A percentile compares a stretch with the other conserved stretches of the same genome.
Conservation (phyloP, 2,329 filamentous ascomycete species). For the Lachnellula suecica region DNA sequence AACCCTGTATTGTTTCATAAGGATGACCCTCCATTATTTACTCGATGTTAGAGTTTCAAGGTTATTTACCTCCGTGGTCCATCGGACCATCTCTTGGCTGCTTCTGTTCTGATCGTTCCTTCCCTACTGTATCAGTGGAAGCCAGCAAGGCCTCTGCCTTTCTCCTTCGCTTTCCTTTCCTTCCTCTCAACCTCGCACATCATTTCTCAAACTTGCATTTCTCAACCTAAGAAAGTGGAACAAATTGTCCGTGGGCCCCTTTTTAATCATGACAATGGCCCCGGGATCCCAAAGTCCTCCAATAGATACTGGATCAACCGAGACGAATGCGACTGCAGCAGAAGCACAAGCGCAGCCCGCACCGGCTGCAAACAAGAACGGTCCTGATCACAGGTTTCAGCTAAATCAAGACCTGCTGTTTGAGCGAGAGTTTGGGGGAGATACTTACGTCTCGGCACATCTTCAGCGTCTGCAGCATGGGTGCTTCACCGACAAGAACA, state of each 20-base stretch:
- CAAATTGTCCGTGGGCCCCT: too few species aligned
- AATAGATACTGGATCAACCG: background rate
- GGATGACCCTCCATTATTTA: too few species aligned
- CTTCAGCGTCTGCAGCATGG: slow-evolving; percentile 50
- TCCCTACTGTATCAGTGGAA: background rate
- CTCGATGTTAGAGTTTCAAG: too few species aligned
- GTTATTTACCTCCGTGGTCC: too few species aligned
- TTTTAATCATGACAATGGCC: too few species aligned
- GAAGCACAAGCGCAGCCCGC: background rate
- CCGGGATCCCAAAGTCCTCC: too few species aligned
- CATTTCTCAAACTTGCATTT: too few species aligned
- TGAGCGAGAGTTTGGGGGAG: slow-evolving; percentile 45
- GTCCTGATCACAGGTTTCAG: slow-evolving; percentile 21
- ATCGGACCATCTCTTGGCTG: background rate
- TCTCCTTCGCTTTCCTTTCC: background rate
- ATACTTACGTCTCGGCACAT: slow-evolving; percentile 48
- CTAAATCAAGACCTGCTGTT: slow-evolving; percentile 44
- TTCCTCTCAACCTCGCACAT: background rate
- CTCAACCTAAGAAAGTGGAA: too few species aligned
- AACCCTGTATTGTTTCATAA: too few species aligned
- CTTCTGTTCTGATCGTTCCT: background rate
- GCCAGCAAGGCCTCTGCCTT: background rate
- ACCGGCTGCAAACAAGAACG: slow-evolving; percentile 15
- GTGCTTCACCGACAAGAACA: slow-evolving; percentile 40
- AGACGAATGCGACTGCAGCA: background rate